phyloP scores from a whole-genome alignment of 768 basidiomycete species.

The Pholiota microspora region DNA sequence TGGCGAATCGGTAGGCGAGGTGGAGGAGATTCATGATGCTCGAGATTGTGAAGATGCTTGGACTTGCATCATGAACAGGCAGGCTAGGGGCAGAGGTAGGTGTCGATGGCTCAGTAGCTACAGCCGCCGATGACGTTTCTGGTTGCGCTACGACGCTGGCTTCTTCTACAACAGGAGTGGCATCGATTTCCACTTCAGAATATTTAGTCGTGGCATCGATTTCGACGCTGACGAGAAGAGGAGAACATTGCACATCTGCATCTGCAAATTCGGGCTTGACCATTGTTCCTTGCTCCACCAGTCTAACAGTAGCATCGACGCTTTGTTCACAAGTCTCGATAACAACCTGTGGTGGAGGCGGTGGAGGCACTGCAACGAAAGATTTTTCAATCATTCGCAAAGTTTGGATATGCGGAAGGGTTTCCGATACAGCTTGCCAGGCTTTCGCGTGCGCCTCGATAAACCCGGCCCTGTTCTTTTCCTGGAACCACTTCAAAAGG shows the following conservation, averaged over 20 bases:
- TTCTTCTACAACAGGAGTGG: conserved; percentile 41
- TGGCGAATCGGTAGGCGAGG: conserved; percentile 45
- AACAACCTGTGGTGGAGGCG: conserved; percentile 13
- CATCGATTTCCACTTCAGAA: conserved; percentile 44
- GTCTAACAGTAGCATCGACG: conserved; percentile 40
- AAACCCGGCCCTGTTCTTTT: conserved; percentile 70
- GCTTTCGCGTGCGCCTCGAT: conserved; percentile 62
- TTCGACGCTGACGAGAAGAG: conserved; percentile 28
- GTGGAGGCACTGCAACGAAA: conserved; percentile 24
- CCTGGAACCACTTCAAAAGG: conserved; percentile 72
- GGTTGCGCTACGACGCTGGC: conserved; percentile 56
- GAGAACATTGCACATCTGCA: conserved; percentile 34
- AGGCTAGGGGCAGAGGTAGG: conserved; percentile 7
- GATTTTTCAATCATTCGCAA: conserved; percentile 62
- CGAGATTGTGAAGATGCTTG: conserved; percentile 32
- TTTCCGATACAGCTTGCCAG: conserved; percentile 70
- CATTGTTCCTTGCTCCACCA: conserved; percentile 29
- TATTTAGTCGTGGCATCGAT: conserved; percentile 33
- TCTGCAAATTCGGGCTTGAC: conserved; percentile 29
- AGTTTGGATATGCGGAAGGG: conserved; percentile 69
- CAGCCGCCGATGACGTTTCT: conserved; percentile 37
- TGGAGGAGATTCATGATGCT: conserved; percentile 43
- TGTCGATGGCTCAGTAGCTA: conserved; percentile 41
- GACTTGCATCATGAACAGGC: conserved; percentile 15
- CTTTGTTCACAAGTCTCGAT: conserved; percentile 41